A percentile compares a stretch with the other conserved stretches of the same genome.
These are phyloP conservation scores for Lactifluus subvellereus DNA, from an alignment of 768 basidiomycete species.

Conservation along the genomic window DNA sequence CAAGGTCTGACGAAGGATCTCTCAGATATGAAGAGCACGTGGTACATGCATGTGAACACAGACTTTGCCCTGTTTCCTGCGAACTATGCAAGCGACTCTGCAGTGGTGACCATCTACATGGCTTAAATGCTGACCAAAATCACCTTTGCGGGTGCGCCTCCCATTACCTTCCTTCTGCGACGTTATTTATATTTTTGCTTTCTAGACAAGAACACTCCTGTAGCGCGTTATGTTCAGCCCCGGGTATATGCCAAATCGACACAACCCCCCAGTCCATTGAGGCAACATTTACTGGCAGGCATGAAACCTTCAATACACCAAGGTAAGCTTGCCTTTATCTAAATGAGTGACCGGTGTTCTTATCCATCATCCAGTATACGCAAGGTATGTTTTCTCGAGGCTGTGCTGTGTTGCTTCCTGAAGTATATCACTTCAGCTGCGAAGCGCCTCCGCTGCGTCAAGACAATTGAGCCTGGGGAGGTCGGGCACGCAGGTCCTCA, in stretches of 20 bases:
- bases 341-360: not conserved
- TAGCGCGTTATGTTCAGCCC: constrained; percentile 36
- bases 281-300: constrained; percentile 53
- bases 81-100: constrained; percentile 53
- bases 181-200: not conserved
- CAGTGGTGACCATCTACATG: constrained; percentile 46
- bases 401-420: not conserved
- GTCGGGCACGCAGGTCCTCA: constrained; percentile 43
- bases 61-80: constrained; percentile 50
- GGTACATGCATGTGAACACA: constrained; percentile 46
- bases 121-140: constrained; percentile 34
- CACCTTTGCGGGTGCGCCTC: constrained; percentile 56
- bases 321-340: constrained; percentile 35
- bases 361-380: constrained; percentile 37
- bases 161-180: not conserved
- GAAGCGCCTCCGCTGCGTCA: constrained; percentile 46
- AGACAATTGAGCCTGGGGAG: constrained; percentile 40
- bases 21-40: constrained; percentile 41
- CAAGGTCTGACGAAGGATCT: not conserved
- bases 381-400: constrained; percentile 38
- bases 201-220: constrained; percentile 52
- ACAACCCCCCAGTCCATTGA: constrained; percentile 55
- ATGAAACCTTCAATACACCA: constrained; percentile 63
- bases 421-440: constrained; percentile 33
- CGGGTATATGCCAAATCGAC: constrained; percentile 54